These are phyloP conservation scores for Pterocarpus santalinus DNA, from an alignment of 306 rosid species.

Conservation along the genomic window DNA sequence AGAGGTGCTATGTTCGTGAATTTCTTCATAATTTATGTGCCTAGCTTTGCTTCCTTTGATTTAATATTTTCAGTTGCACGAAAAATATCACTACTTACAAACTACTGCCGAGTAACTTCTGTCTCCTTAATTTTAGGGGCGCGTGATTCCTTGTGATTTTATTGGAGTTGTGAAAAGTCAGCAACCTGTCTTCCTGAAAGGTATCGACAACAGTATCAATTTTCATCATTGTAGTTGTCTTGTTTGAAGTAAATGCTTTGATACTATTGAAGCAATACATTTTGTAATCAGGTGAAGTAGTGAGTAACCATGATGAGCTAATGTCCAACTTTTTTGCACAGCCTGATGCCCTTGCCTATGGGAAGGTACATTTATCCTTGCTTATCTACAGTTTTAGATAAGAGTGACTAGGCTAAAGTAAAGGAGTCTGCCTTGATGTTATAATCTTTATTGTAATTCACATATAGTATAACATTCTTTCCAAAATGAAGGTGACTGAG, in stretches of 20 bases:
- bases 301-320: constrained; percentile 90
- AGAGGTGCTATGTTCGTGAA: no score
- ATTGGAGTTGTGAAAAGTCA: constrained; percentile 95
- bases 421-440: background rate
- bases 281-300: constrained; percentile 70
- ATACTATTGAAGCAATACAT: constrained; percentile 15
- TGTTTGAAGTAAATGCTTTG: constrained; percentile 27
- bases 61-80: no score
- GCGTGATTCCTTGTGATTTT: constrained; percentile 95
- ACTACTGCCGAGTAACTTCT: no score
- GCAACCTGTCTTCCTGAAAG: constrained; percentile 93
- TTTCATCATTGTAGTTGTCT: constrained; percentile 16
- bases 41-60: no score
- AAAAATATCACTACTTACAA: no score
- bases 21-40: no score
- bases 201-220: constrained; percentile 42
- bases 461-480: background rate
- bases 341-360: constrained; percentile 93
- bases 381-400: background rate
- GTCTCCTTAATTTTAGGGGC: constrained; percentile 66
- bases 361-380: constrained; percentile 55
- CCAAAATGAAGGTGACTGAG: constrained; percentile 8
- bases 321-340: constrained; percentile 92
- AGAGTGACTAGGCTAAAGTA: background rate
- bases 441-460: constrained; percentile 19